These are phyloP conservation scores for Populus hybrid DNA, from an alignment of 441 rosid species.

Conservation along the genomic window DNA sequence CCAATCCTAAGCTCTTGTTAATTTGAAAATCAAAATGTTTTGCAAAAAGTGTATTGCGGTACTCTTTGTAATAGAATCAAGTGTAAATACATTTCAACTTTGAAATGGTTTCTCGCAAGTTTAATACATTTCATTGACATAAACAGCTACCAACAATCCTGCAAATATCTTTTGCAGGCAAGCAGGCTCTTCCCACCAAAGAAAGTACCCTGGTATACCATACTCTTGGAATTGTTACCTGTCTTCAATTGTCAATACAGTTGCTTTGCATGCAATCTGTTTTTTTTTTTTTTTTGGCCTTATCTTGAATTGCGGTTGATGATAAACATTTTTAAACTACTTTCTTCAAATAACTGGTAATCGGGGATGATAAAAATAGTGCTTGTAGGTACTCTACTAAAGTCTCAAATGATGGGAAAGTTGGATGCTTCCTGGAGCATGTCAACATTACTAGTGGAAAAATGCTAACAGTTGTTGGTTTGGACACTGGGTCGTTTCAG, in stretches of 20 bases:
- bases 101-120: neutral
- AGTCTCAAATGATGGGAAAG: conserved; percentile 34
- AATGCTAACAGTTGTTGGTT: conserved; percentile 43
- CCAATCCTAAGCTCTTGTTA: neutral
- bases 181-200: conserved; percentile 31
- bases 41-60: neutral
- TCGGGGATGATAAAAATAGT: conserved; percentile 20
- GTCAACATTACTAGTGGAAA: conserved; percentile 42
- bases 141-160: conserved; percentile 21
- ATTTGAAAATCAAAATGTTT: neutral
- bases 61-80: neutral
- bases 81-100: neutral
- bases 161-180: conserved; percentile 44
- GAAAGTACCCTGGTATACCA: conserved; percentile 59
- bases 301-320: conserved; percentile 15
- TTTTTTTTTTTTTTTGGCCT: neutral
- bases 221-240: conserved; percentile 17
- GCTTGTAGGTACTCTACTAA: conserved; percentile 52
- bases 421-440: conserved; percentile 35
- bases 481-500: conserved; percentile 38
- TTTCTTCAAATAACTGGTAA: neutral
- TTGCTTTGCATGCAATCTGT: neutral
- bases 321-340: conserved; percentile 8
- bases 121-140: neutral
- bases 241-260: neutral